Conservation (phyloP, 164 flowering plant species). For the Vitis amurensis region DNA sequence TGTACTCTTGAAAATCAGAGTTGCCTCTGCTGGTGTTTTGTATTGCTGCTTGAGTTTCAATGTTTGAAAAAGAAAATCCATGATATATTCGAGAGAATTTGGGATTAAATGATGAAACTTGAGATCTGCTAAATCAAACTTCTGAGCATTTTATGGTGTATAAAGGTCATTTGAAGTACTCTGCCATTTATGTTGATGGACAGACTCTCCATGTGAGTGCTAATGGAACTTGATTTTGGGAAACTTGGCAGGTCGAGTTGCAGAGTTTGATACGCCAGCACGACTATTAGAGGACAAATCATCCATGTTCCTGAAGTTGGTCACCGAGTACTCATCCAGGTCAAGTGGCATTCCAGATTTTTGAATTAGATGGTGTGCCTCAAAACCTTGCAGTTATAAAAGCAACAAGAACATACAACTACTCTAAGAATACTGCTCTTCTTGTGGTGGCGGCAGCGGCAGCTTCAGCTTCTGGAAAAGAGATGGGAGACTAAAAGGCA, state of each 20-base stretch:
- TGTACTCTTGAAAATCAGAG: no score
- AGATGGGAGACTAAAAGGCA: not conserved
- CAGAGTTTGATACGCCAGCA: slow-evolving; percentile 84
- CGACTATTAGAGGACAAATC: slow-evolving; percentile 79
- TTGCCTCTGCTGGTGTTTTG: no score
- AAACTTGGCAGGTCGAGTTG: slow-evolving; percentile 69
- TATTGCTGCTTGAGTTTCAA: no score
- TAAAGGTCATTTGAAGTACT: no score
- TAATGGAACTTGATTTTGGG: no score
- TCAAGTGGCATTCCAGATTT: slow-evolving; percentile 78
- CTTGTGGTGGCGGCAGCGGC: slow-evolving; percentile 17
- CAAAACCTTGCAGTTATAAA: not conserved
- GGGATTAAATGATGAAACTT: no score
- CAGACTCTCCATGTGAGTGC: no score
- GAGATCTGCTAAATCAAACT: no score
- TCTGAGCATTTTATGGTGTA: no score
- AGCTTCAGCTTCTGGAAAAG: slow-evolving; percentile 11
- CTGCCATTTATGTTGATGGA: no score
- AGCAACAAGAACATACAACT: slow-evolving; percentile 5
- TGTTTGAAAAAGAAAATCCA: no score
- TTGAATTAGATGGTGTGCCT: slow-evolving; percentile 24
- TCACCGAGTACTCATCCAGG: slow-evolving; percentile 84
- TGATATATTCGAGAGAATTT: no score
- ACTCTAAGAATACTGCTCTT: slow-evolving; percentile 1
- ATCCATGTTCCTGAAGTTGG: slow-evolving; percentile 88